Evolutionary conservation across 495 filamentous ascomycete species (phyloP), one percentile per base, ranked within the genome.

Genomic region (Neurospora africana): DNA sequence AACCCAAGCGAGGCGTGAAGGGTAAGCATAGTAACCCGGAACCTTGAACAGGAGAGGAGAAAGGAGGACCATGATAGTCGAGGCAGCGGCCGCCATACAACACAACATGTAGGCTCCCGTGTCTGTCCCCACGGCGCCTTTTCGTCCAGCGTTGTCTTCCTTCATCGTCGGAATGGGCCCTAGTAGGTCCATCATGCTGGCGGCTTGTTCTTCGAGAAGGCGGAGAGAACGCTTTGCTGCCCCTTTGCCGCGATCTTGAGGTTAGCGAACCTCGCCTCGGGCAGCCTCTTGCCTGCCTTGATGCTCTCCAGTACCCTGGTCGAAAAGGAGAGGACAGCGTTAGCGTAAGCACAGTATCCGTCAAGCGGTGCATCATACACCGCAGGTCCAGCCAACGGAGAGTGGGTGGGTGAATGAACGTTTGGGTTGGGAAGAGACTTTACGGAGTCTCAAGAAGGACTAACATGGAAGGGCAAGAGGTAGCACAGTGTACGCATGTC

Each of bases 291-390:
- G 11, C 89, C 91, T 0, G 86, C 88, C 73, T 90, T 91, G 69
- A 98, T 85, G 81, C 93, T 93, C 77, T 97, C 92, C 39, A 95
- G 78, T 4, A 89, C 89, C 90, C 90, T 91, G 68, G 71, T 70
- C 10, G 27, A 30, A 61, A 69, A 35, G 72, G 65, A 30, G 39
- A 44, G 10, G 33, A 23, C 13, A 65, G 30, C 68, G 39, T 43
- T 11, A 53, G 71, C 13, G 41, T 70, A 70, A 15, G 43, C 74
- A 75, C 74, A 74, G 72, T 73, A 74, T 73, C 74, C 74, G 19
- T 73, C 35, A 30, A 72, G 68, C 30, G 5, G 30, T 19, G 58
- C 19, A 35, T 38, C 53, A 73, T 33, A 43, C 13, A 74, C 35
- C 69, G 11, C 9, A 68, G 9, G 68, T 61, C 15, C 13, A 68